Evolutionary conservation across 2,329 filamentous ascomycete species (phyloP).

Genomic region (Paracoccidioides lutzii): DNA sequence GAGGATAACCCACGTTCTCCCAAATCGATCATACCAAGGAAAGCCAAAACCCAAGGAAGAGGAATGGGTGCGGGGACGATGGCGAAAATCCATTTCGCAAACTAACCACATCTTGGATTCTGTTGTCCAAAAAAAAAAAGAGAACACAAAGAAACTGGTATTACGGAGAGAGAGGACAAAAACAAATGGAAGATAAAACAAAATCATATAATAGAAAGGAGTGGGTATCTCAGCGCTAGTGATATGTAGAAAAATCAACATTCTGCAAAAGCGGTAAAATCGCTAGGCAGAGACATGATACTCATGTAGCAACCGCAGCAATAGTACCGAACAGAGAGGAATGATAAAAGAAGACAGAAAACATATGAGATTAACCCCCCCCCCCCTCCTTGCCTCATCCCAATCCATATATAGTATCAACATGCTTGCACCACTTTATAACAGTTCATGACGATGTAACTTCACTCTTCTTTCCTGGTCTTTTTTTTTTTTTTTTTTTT

Average conservation of each 20-base stretch:
- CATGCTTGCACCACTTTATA: too few species aligned
- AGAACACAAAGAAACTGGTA: neutral
- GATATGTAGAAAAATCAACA: neutral
- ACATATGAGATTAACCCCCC: too few species aligned
- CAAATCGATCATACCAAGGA: neutral
- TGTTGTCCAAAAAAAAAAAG: neutral
- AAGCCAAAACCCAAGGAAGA: neutral
- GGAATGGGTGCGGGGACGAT: neutral
- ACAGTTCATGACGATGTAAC: too few species aligned
- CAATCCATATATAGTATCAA: too few species aligned
- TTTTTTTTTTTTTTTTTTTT: too few species aligned
- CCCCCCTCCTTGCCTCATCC: too few species aligned
- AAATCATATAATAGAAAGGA: neutral
- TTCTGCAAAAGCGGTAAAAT: neutral
- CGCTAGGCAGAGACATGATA: neutral
- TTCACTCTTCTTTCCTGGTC: too few species aligned
- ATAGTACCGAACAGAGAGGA: too few species aligned
- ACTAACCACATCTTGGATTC: neutral
- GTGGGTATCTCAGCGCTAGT: slow-evolving; percentile 2
- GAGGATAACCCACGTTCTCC: too few species aligned
- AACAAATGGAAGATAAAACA: neutral
- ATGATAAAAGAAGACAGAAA: too few species aligned
- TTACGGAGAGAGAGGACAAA: neutral
- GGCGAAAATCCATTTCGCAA: neutral
- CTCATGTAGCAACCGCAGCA: neutral